Base-by-base conservation (phyloP, 1,139 yeast genomes). In the Candida sojae region DNA sequence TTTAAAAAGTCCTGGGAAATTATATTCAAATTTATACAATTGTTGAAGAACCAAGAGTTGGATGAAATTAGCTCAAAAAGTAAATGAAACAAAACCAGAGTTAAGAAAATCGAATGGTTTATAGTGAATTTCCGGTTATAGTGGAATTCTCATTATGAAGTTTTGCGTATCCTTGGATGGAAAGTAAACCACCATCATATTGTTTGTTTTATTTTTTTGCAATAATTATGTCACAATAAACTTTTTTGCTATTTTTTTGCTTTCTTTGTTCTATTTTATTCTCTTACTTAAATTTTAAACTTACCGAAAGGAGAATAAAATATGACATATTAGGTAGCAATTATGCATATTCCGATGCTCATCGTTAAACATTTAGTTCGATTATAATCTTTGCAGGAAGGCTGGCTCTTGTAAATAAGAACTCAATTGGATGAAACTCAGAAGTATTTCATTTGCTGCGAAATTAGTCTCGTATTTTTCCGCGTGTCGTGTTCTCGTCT, bases 341-440 rank as follows among this genome's bases (percentile, higher is more conserved):
- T 7, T 6, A 13, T 23, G n/a, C 21, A 3, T 26, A 6, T 6
- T 3, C 8, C 29, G 39, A 36, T 36, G 39, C 39, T 36, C 39
- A n/a, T 36, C 39, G 30, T 36, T 36, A 36, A 36, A 36, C 11
- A 36, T n/a, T 28, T 12, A 36, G 21, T 17, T 17, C 21, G 39
- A 36, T 36, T 36, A 36, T 36, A 36, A 30, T 36, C 30, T 25
- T 36, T 36, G 30, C 39, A 36, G 39, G 39, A 36, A n/a, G 39
- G 39, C 39, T 36, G 39, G 39, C 13, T 25, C 21, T 6, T 17
- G 21, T 17, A 17, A 17, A 17, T 17, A 17, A 17, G 21, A 17
- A 17, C 21, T 17, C 21, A 17, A 2, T 17, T 17, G 21, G 21
- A 17, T 17, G 3, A 17, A 17, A 17, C 21, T 17, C 21, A 17